A percentile compares a stretch with the other conserved stretches of the same genome.
Evolutionary conservation across 768 basidiomycete species (phyloP).

Genomic region (Chalciporus pseudorubinellus): DNA sequence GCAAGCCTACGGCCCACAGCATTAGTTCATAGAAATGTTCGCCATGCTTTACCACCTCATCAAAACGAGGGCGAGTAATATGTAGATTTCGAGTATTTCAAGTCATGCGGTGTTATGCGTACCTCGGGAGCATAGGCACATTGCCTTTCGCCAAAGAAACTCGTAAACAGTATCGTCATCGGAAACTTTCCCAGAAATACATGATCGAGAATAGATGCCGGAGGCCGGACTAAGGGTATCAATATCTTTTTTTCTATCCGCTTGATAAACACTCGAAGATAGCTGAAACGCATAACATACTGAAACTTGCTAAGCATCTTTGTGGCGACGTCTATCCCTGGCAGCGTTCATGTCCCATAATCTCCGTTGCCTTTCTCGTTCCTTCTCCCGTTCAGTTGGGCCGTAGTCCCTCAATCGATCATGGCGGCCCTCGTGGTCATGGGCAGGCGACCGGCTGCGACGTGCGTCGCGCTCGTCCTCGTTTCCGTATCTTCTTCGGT

Average conservation of each 20-base stretch:
- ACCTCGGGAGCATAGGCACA: conserved; percentile 13
- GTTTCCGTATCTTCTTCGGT: conserved; percentile 13
- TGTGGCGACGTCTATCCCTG: conserved; percentile 35
- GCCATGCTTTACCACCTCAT: conserved; percentile 12
- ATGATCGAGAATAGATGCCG: conserved; percentile 6
- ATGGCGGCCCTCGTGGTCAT: conserved; percentile 17
- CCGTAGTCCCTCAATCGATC: conserved; percentile 26
- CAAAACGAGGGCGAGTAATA: conserved; percentile 20
- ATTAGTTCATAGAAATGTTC: conserved; percentile 3
- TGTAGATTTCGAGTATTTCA: conserved; percentile 11
- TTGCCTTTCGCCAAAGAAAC: conserved; percentile 17
- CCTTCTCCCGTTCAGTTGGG: conserved; percentile 25
- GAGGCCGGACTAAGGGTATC: conserved; percentile 1
- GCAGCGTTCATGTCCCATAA: conserved; percentile 50
- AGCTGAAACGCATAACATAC: conserved; percentile 7
- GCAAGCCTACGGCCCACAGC: background rate
- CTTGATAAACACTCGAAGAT: conserved; percentile 6
- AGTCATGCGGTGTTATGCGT: conserved; percentile 10
- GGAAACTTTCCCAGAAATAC: conserved; percentile 9
- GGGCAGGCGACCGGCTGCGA: conserved; percentile 33
- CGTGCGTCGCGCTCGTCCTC: conserved; percentile 15
- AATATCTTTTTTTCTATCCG: conserved; percentile 1
- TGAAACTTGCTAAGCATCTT: conserved; percentile 16
- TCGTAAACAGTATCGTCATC: conserved; percentile 15
- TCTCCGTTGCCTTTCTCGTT: conserved; percentile 45